These are phyloP conservation scores for Fusarium duplospermum DNA, from an alignment of 2,329 filamentous ascomycete species.

Conservation along the genomic window DNA sequence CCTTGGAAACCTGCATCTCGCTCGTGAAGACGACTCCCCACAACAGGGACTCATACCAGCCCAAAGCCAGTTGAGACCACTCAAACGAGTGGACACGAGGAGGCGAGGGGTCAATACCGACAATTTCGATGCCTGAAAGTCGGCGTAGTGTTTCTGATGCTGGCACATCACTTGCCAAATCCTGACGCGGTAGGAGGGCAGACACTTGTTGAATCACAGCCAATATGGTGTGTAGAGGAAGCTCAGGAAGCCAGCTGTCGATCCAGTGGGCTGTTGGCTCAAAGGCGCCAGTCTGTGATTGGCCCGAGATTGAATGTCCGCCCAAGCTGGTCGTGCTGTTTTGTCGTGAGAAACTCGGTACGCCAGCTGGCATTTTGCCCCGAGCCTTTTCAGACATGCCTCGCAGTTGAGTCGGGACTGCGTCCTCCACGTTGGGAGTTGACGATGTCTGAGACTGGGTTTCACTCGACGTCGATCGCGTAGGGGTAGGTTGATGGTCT, in stretches of 20 bases:
- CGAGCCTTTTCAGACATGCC: conserved; percentile 98
- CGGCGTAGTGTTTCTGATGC: conserved; percentile 61
- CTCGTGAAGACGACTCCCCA: conserved; percentile 94
- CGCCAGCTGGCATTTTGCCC: conserved; percentile 91
- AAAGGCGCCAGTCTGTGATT: conserved; percentile 72
- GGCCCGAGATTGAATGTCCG: conserved; percentile 69
- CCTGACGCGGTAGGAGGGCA: conserved; percentile 66
- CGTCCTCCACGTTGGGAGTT: conserved; percentile 76
- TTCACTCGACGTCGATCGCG: conserved; percentile 73
- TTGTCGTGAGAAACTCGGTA: conserved; percentile 86
- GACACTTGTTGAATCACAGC: conserved; percentile 77
- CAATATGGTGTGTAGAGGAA: conserved; percentile 88
- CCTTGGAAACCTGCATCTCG: conserved; percentile 88
- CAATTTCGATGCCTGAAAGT: conserved; percentile 71
- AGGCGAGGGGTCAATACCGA: conserved; percentile 79
- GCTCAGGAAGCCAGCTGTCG: conserved; percentile 90
- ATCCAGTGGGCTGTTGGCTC: conserved; percentile 88
- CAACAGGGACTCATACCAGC: conserved; percentile 95
- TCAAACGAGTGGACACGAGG: conserved; percentile 90
- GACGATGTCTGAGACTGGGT: conserved; percentile 75
- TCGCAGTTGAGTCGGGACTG: conserved; percentile 82
- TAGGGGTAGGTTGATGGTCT: conserved; percentile 65
- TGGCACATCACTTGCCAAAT: conserved; percentile 56
- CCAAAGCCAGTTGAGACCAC: conserved; percentile 89
- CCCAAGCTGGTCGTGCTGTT: conserved; percentile 88